Conservation (phyloP, 108 stramenopile genomes). For the Fistulifera pelliculosa region DNA sequence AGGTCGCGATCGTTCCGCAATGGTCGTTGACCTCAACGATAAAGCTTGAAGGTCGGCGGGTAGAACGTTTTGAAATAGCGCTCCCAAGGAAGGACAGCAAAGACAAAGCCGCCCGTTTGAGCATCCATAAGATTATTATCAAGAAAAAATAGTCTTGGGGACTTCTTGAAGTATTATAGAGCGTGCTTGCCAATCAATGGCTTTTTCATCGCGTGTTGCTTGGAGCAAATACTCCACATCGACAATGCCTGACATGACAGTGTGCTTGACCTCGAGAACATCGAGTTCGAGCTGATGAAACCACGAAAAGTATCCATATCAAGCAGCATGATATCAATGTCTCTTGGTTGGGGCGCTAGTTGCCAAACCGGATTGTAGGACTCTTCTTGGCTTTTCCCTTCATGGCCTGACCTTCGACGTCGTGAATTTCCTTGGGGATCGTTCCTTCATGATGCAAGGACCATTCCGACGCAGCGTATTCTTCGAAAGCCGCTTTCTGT, state of each 20-base stretch:
- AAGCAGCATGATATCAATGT: background rate
- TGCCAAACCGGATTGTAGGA: background rate
- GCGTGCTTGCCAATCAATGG: background rate
- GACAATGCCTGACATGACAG: background rate
- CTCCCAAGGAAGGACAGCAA: conserved; percentile 15
- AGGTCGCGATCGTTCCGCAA: conserved; percentile 19
- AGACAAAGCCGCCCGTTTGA: conserved; percentile 12
- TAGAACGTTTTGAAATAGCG: conserved; percentile 19
- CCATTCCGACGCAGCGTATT: background rate
- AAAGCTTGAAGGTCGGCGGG: conserved; percentile 8
- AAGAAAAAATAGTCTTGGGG: background rate
- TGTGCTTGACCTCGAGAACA: background rate
- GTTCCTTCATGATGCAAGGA: background rate
- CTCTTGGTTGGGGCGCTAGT: background rate
- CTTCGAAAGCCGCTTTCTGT: background rate
- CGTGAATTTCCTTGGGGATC: background rate
- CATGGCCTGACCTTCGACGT: background rate
- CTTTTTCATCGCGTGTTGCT: background rate
- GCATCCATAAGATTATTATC: background rate
- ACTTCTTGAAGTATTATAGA: background rate
- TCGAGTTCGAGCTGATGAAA: background rate
- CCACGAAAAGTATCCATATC: background rate
- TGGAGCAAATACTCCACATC: background rate
- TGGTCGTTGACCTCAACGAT: conserved; percentile 14
- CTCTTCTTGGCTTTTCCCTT: background rate